Conservation (phyloP, 2,329 filamentous ascomycete genomes). For the Penicillium sp. region DNA sequence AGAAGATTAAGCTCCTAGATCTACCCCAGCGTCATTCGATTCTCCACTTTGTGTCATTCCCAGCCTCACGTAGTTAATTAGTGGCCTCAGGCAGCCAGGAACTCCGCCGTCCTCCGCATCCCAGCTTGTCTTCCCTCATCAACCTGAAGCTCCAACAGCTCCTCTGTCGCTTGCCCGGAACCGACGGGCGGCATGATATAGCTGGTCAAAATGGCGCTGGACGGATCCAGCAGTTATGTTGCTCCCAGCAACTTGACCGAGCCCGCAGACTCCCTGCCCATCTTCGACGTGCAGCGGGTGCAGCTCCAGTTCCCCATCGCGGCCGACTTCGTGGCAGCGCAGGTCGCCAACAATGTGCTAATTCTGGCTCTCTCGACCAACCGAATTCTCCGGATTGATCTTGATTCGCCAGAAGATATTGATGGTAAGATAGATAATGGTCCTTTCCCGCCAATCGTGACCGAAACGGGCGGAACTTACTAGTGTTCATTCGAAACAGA, state of each 20-base stretch:
- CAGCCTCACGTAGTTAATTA: neutral
- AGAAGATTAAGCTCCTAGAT: neutral
- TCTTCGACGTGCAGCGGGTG: conserved; percentile 92
- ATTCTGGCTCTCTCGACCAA: conserved; percentile 89
- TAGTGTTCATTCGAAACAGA: conserved; percentile 55
- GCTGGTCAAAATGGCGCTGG: conserved; percentile 62
- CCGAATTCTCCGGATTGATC: conserved; percentile 87
- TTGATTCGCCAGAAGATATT: conserved; percentile 91
- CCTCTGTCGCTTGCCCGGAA: conserved; percentile 18
- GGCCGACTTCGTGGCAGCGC: conserved; percentile 91
- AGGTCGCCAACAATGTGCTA: conserved; percentile 96
- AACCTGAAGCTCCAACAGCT: conserved; percentile 16
- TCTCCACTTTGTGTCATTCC: neutral
- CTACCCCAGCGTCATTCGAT: neutral
- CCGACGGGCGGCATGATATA: conserved; percentile 32
- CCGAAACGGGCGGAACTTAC: conserved; percentile 16
- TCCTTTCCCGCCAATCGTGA: conserved; percentile 14
- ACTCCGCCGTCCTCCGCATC: conserved; percentile 14
- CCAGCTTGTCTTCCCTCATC: conserved; percentile 17
- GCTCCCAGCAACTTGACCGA: conserved; percentile 63
- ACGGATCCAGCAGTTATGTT: conserved; percentile 70
- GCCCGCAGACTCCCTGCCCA: conserved; percentile 68
- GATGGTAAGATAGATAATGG: conserved; percentile 60
- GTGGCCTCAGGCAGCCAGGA: conserved; percentile 11
- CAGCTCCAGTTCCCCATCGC: conserved; percentile 93